Conservation (phyloP, 129 eudicot genomes). For the Flaveria trinervia region DNA sequence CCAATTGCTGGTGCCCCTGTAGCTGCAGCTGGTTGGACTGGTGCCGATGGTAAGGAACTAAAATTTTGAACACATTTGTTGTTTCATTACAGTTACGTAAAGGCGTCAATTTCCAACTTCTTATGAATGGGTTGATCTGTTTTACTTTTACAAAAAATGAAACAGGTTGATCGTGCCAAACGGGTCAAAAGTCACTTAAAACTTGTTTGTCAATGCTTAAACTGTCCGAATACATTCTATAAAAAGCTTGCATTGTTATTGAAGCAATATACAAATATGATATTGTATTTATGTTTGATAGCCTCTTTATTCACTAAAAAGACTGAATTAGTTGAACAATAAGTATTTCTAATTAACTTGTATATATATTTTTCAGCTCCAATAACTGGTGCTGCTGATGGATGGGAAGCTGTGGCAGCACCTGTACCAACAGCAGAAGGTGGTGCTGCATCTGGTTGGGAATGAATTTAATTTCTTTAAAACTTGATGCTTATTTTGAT, state of each 20-base stretch:
- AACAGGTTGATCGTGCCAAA: neutral
- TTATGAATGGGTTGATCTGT: neutral
- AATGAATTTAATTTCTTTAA: slow-evolving; percentile 10
- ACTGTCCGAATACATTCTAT: neutral
- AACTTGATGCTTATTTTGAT: slow-evolving; percentile 11
- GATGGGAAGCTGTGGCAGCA: slow-evolving; percentile 58
- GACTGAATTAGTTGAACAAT: no score
- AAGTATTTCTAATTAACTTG: neutral
- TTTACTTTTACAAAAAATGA: neutral
- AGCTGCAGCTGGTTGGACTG: slow-evolving; percentile 50
- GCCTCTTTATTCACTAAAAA: neutral
- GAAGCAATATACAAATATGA: neutral
- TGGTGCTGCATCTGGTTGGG: slow-evolving; percentile 54
- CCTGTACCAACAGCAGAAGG: slow-evolving; percentile 46
- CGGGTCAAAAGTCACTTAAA: neutral
- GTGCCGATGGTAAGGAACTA: slow-evolving; percentile 47
- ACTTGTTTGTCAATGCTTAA: neutral
- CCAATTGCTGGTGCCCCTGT: slow-evolving; percentile 46
- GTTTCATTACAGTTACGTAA: neutral
- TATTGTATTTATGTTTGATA: neutral
- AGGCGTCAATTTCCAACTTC: no score
- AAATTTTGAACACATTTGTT: neutral
- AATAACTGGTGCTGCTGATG: slow-evolving; percentile 46
- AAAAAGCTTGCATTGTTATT: neutral
- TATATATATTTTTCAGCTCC: slow-evolving; percentile 28